Conservation (phyloP, 2,329 filamentous ascomycete genomes). For the Aureobasidium sp. region DNA sequence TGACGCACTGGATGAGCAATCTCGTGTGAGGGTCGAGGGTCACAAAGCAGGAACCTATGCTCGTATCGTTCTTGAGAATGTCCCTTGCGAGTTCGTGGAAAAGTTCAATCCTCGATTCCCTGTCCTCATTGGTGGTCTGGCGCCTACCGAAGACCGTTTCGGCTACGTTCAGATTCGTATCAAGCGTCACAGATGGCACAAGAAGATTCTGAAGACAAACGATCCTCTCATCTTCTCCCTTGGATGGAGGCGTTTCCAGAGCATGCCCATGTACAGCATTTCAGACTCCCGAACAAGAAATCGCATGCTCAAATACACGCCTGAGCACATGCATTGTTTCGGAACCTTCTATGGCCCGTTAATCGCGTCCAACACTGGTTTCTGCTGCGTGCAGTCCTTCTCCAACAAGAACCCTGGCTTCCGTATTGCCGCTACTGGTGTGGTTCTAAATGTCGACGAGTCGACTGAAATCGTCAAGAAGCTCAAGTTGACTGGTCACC, state of each 20-base stretch:
- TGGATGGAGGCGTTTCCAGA: constrained; percentile 93
- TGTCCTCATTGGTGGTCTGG: constrained; percentile 82
- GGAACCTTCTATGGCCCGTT: constrained; percentile 92
- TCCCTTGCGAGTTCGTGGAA: constrained; percentile 81
- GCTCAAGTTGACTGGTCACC: constrained; percentile 86
- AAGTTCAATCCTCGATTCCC: constrained; percentile 76
- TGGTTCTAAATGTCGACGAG: constrained; percentile 89
- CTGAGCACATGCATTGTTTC: constrained; percentile 99
- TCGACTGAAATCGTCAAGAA: constrained; percentile 98
- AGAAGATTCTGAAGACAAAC: constrained; percentile 97
- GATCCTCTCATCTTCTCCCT: constrained; percentile 96
- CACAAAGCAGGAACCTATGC: constrained; percentile 89
- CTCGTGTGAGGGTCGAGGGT: constrained; percentile 78
- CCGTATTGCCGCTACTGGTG: constrained; percentile 87
- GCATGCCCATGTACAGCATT: constrained; percentile 89
- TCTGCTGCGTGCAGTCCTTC: constrained; percentile 87
- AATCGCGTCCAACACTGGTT: constrained; percentile 90
- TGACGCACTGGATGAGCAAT: constrained; percentile 73
- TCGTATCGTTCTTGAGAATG: constrained; percentile 77
- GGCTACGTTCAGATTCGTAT: constrained; percentile 93
- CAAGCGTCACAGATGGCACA: constrained; percentile 97
- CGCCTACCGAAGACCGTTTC: constrained; percentile 88
- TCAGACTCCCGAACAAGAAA: constrained; percentile 89
- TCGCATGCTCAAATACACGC: constrained; percentile 97
- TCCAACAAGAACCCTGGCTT: constrained; percentile 80